Evolutionary conservation across 306 rosid genomes (phyloP).

Genomic region (Nissolia schottii): DNA sequence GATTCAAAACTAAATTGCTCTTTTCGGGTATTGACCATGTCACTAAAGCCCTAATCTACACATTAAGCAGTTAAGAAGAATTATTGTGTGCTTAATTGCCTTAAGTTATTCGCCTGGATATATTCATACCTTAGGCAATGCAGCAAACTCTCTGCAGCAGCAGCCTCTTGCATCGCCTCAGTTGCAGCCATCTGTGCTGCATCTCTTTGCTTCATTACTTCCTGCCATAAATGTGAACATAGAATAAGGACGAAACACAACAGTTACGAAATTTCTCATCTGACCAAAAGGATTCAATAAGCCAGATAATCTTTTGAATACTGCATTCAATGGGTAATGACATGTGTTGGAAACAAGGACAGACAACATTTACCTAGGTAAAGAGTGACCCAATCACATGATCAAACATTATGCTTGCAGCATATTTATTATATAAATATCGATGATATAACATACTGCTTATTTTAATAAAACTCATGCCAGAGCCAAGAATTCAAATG

Average conservation of each 20-base stretch:
- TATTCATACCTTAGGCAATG: slow-evolving; percentile 75
- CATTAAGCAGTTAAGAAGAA: slow-evolving; percentile 6
- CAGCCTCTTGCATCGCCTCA: slow-evolving; percentile 96
- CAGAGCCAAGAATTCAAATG: slow-evolving; percentile 12
- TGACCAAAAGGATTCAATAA: slow-evolving; percentile 8
- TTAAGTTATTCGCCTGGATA: neutral
- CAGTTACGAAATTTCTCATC: neutral
- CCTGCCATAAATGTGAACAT: slow-evolving; percentile 45
- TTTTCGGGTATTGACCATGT: neutral
- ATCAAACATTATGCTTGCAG: slow-evolving; percentile 1
- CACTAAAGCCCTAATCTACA: neutral
- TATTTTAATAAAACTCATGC: neutral
- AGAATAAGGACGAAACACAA: slow-evolving; percentile 9
- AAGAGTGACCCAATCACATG: neutral
- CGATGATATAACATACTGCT: neutral
- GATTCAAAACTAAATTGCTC: slow-evolving; percentile 5
- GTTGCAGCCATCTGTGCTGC: slow-evolving; percentile 81
- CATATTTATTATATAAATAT: neutral
- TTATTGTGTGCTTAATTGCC: slow-evolving; percentile 1
- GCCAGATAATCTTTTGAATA: neutral
- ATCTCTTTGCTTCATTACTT: slow-evolving; percentile 88
- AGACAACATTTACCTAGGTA: neutral
- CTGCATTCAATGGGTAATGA: neutral
- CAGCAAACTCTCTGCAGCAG: slow-evolving; percentile 78
- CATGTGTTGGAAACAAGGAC: neutral